phyloP scores from a whole-genome alignment of 129 eudicot species.

The Helianthus tuberosus region DNA sequence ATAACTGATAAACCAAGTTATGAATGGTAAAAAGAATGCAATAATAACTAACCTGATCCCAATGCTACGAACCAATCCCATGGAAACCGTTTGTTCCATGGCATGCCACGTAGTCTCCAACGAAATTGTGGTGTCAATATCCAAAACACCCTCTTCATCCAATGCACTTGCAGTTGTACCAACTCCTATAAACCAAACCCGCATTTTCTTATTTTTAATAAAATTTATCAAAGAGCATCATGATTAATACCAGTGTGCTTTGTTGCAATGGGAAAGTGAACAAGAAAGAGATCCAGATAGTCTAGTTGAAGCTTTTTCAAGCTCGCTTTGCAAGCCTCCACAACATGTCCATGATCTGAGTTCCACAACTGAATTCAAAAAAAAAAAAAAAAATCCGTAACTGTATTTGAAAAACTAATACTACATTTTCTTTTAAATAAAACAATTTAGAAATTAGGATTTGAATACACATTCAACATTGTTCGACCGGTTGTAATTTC shows the following conservation, averaged over 20 bases:
- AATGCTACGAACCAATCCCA: slow-evolving; percentile 85
- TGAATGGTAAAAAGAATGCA: no score
- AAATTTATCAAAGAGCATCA: not conserved
- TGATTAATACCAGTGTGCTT: slow-evolving; percentile 65
- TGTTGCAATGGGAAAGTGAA: slow-evolving; percentile 88
- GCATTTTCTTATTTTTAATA: not conserved
- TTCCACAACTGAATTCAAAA: slow-evolving; percentile 76
- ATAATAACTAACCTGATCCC: slow-evolving; percentile 51
- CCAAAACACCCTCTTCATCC: slow-evolving; percentile 86
- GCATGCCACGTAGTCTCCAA: slow-evolving; percentile 94
- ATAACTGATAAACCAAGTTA: no score
- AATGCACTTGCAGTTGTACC: slow-evolving; percentile 81
- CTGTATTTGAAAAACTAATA: no score
- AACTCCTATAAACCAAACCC: slow-evolving; percentile 47
- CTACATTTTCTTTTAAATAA: no score
- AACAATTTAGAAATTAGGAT: no score
- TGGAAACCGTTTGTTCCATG: slow-evolving; percentile 84
- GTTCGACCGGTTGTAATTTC: no score
- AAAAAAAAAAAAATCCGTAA: no score
- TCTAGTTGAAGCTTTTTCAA: slow-evolving; percentile 81
- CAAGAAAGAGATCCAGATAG: slow-evolving; percentile 77
- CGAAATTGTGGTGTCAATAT: slow-evolving; percentile 72
- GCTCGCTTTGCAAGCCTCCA: slow-evolving; percentile 94
- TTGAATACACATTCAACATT: no score
- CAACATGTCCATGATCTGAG: slow-evolving; percentile 93